Evolutionary conservation across 257 asterid genomes (phyloP), one percentile per base, ranked within the genome.

Genomic region (Przewalskia tangutica): DNA sequence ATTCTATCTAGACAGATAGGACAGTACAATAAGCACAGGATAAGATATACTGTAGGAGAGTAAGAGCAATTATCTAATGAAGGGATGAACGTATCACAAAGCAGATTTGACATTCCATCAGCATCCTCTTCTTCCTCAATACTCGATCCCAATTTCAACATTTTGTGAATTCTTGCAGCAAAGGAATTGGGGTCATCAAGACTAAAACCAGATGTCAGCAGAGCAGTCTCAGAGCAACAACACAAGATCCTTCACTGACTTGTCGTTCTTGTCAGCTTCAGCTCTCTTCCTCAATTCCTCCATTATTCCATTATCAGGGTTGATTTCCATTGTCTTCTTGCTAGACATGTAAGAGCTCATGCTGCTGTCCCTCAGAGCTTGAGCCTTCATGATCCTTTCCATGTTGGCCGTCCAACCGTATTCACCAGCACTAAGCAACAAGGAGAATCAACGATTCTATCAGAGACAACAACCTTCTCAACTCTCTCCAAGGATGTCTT

Each of bases 391-490:
- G 58, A 71, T 71, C 2, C 78, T 44, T 1, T 71, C 64, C 82
- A 51, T 79, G 82, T 79, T 79, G 0, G 82, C 71, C 2, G 82
- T 79, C 82, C 82, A 79, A 79, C 82, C 82, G 16, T 79, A 59
- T 34, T 79, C 82, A 2, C 82, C 71, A 12, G 82, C 20, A 79
- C 82, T 64, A 79, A 79, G 58, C 82, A 79, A 38, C 82, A 79
- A 17, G 82, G 82, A 13, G 82, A 79, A 44, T 79, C 82, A 46
- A 71, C 78, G 2, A 71, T 71, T 18, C 78, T 71, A 46, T 71
- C 78, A 71, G 78, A 71, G 11, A 71, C 78, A 10, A 71, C 78
- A n/a, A 71, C 78, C 78, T 46, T 71, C 78, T 71, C 78, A 18
- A 46, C 58, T 46, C 16, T 71, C 78, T 18, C 78, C 78, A 44